phyloP scores from a whole-genome alignment of 2,329 filamentous ascomycete species.

The Periconia macrospinosa region DNA sequence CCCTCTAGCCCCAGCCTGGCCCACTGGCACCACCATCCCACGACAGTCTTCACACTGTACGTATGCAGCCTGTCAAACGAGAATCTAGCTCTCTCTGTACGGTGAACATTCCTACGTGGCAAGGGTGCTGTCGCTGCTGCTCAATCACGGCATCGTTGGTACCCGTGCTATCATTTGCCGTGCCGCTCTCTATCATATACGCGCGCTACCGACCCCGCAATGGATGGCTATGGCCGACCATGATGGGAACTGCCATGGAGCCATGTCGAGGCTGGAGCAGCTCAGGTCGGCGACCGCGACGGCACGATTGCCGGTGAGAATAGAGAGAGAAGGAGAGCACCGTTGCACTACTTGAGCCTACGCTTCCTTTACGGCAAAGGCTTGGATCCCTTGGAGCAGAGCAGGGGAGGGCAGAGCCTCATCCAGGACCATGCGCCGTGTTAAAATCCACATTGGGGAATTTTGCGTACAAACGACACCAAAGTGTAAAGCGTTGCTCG shows the following conservation, averaged over 20 bases:
- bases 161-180: neutral
- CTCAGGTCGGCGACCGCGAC: neutral
- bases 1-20: too few species aligned
- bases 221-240: neutral
- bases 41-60: too few species aligned
- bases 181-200: neutral
- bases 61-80: too few species aligned
- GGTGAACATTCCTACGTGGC: too few species aligned
- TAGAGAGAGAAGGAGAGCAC: too few species aligned
- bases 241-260: too few species aligned
- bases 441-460: neutral
- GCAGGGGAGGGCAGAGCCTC: neutral
- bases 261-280: neutral
- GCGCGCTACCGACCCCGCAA: neutral
- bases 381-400: neutral
- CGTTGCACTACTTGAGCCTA: neutral
- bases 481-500: conserved; percentile 4
- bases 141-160: too few species aligned
- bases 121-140: too few species aligned
- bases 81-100: too few species aligned
- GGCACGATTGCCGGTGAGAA: neutral
- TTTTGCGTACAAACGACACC: neutral
- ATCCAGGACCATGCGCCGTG: neutral
- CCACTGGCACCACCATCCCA: too few species aligned
- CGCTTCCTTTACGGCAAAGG: neutral